Evolutionary conservation across 2,329 filamentous ascomycete genomes (phyloP).

Genomic region (Claviceps lovelessii): DNA sequence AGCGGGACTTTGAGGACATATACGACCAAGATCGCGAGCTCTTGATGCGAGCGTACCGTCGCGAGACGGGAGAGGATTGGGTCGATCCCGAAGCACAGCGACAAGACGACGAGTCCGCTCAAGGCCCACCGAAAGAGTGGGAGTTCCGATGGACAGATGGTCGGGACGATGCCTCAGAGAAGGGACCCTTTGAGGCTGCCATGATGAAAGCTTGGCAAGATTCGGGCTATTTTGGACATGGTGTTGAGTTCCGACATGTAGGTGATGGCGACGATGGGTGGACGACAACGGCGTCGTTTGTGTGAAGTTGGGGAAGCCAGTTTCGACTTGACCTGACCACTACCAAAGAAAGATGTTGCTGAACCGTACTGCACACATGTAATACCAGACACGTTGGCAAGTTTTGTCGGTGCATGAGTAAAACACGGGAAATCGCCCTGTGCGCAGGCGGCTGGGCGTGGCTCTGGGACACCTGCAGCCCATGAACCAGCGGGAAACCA

Average conservation of each 20-base stretch:
- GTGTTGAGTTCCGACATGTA: constrained; percentile 60
- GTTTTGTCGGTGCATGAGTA: neutral
- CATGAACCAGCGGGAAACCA: constrained; percentile 6
- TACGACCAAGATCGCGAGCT: constrained; percentile 81
- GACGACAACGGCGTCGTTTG: constrained; percentile 36
- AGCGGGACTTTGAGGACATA: constrained; percentile 72
- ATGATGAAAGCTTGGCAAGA: constrained; percentile 88
- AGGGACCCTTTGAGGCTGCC: constrained; percentile 73
- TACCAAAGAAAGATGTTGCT: neutral
- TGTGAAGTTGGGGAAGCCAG: constrained; percentile 17
- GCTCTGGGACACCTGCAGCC: constrained; percentile 5
- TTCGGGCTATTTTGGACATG: constrained; percentile 84
- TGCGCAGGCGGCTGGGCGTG: constrained; percentile 4
- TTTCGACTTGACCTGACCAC: neutral
- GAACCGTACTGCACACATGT: neutral
- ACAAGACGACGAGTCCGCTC: constrained; percentile 6
- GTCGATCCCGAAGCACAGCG: constrained; percentile 26
- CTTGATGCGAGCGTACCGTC: constrained; percentile 67
- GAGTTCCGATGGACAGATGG: constrained; percentile 89
- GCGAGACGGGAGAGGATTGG: constrained; percentile 84
- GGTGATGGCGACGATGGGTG: constrained; percentile 39
- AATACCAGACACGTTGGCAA: neutral
- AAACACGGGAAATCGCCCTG: neutral
- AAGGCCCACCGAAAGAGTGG: constrained; percentile 37
- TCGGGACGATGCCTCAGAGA: constrained; percentile 59